Conservation (phyloP, 1,284 basidiomycete species). For the Moniliophthora roreri region DNA sequence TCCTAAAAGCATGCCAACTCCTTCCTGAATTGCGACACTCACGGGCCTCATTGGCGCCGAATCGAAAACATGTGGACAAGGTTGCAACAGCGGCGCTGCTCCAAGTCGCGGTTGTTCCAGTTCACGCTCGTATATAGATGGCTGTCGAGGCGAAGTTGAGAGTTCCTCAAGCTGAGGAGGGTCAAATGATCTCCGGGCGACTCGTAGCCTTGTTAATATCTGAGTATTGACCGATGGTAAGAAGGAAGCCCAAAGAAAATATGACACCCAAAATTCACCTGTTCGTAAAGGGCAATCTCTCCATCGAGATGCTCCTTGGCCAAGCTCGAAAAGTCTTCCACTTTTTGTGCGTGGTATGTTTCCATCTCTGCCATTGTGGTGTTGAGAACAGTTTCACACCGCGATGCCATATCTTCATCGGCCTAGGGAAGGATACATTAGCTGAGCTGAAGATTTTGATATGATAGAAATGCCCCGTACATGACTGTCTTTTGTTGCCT, state of each 20-base stretch:
- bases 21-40: slow-evolving; percentile 70
- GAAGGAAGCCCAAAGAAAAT: slow-evolving; percentile 4
- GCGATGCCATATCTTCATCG: slow-evolving; percentile 64
- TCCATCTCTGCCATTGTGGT: slow-evolving; percentile 88
- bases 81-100: slow-evolving; percentile 58
- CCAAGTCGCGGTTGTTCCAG: slow-evolving; percentile 54
- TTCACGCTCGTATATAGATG: slow-evolving; percentile 75
- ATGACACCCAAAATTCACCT: slow-evolving; percentile 37
- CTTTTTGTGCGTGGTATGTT: slow-evolving; percentile 72
- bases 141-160: slow-evolving; percentile 47
- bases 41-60: slow-evolving; percentile 74
- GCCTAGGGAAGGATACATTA: slow-evolving; percentile 32
- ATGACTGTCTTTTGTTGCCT: slow-evolving; percentile 39
- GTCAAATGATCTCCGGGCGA: slow-evolving; percentile 54
- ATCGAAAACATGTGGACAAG: slow-evolving; percentile 76
- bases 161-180: slow-evolving; percentile 45
- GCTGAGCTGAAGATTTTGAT: too few species aligned
- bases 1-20: slow-evolving; percentile 62
- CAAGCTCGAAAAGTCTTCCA: slow-evolving; percentile 63
- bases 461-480: slow-evolving; percentile 28
- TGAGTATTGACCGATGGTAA: slow-evolving; percentile 21
- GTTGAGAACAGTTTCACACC: slow-evolving; percentile 87
- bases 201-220: slow-evolving; percentile 55
- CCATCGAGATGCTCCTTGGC: slow-evolving; percentile 71
- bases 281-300: slow-evolving; percentile 74